These are phyloP conservation scores for Talaromyces sp. DNA, from an alignment of 2,329 filamentous ascomycete species.

Conservation along the genomic window DNA sequence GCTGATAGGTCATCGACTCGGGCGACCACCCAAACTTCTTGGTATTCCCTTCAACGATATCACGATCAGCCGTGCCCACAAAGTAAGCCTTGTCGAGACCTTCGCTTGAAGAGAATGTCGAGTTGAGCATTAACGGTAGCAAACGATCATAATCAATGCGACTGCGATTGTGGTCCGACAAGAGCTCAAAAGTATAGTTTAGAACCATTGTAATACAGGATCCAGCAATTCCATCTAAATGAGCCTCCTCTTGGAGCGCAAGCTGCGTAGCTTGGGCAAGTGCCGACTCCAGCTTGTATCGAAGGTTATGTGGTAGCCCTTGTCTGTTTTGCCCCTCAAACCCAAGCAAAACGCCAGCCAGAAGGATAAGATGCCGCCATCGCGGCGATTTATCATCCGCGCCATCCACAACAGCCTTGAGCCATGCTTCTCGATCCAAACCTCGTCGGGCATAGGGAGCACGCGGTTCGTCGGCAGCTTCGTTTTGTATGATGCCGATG, in stretches of 20 bases:
- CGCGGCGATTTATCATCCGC: slow-evolving; percentile 59
- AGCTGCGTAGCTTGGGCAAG: slow-evolving; percentile 71
- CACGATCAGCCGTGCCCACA: slow-evolving; percentile 57
- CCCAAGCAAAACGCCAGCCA: slow-evolving; percentile 73
- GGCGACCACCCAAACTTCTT: slow-evolving; percentile 62
- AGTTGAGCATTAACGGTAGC: slow-evolving; percentile 63
- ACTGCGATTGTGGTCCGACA: slow-evolving; percentile 56
- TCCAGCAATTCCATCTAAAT: slow-evolving; percentile 46
- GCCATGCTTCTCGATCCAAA: slow-evolving; percentile 52
- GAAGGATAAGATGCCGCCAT: slow-evolving; percentile 79
- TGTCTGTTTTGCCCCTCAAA: slow-evolving; percentile 61
- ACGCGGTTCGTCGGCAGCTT: slow-evolving; percentile 29
- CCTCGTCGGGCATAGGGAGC: slow-evolving; percentile 41
- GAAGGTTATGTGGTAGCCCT: slow-evolving; percentile 59
- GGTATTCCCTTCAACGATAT: slow-evolving; percentile 53
- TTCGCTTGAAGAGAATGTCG: slow-evolving; percentile 63
- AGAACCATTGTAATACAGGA: slow-evolving; percentile 62
- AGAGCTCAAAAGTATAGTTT: slow-evolving; percentile 68
- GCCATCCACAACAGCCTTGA: slow-evolving; percentile 53
- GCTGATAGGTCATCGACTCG: slow-evolving; percentile 52
- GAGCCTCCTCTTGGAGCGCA: slow-evolving; percentile 57
- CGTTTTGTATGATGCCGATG: slow-evolving; percentile 48
- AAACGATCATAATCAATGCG: slow-evolving; percentile 63
- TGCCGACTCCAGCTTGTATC: slow-evolving; percentile 64
- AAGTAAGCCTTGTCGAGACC: slow-evolving; percentile 75